Base-by-base conservation (phyloP, 1,284 basidiomycete genomes). In the Cutaneotrichosporon sp. region DNA sequence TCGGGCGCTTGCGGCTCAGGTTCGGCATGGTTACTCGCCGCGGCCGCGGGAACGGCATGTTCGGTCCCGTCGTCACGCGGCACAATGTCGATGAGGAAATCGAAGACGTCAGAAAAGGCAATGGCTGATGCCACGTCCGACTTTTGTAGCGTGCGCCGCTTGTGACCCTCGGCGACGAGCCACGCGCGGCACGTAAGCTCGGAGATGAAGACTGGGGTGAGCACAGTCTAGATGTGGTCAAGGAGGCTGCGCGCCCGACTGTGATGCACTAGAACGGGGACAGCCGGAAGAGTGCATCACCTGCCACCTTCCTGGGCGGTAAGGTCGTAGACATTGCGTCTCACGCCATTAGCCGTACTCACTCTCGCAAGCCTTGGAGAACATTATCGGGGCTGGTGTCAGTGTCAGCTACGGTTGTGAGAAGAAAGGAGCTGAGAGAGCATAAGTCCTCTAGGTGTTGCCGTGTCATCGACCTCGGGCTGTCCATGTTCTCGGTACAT, bases 331-430 rank as follows among this genome's bases (percentile, higher is more conserved):
- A 22, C 7, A 7, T 49, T 14, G 14, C 46, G 22, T 10, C 49
- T 50, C 49, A 4, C 22, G 42, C 18, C 42, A 7, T 8, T 7
- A n/a, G 42, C 18, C 42, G 49, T 56, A 85, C 91, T 72, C 73
- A 96, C 93, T 90, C 85, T 97, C 93, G 81, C 93, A 97, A 61
- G 93, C 93, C 80, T 95, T 96, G 82, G 92, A 94, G 80, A 97
- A 94, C 53, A 97, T 83, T 65, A 97, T 91, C 8, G 93, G 93
- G 16, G 92, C 93, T 90, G 77, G 14, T 11, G 51, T 61, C 59
- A 64, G 14, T 11, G 51, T 61, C 59, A 64, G 59, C 47, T 32
- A 6, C 16, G 14, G 34, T 5, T 36, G 26, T 13, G 34, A 5
- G 34, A 36, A 13, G 8, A 36, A 36, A 9, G 1, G 11, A 36